Conservation (phyloP, 2,329 filamentous ascomycete species). For the Epichloe hybrida region DNA sequence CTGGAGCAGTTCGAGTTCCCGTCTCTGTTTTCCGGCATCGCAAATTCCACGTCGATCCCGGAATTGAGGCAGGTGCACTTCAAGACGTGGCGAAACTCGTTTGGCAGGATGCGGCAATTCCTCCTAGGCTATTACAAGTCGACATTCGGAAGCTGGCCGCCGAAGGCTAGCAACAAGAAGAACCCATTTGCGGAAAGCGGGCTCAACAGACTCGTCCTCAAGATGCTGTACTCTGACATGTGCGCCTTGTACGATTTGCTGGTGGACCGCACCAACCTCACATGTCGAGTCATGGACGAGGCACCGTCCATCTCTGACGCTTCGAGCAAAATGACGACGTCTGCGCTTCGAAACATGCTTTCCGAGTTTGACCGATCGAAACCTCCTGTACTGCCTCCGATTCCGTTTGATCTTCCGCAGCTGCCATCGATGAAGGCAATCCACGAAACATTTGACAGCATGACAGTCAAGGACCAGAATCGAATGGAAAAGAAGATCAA, state of each 20-base stretch:
- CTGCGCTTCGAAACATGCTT: slow-evolving; percentile 65
- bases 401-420: slow-evolving; percentile 79
- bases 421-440: slow-evolving; percentile 57
- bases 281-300: slow-evolving; percentile 64
- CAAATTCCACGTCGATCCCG: slow-evolving; percentile 63
- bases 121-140: slow-evolving; percentile 52
- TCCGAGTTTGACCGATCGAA: slow-evolving; percentile 81
- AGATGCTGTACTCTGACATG: slow-evolving; percentile 74
- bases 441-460: slow-evolving; percentile 47
- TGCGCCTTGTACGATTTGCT: slow-evolving; percentile 78
- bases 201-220: slow-evolving; percentile 70
- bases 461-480: slow-evolving; percentile 59
- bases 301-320: slow-evolving; percentile 41
- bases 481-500: slow-evolving; percentile 63
- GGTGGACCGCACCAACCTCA: slow-evolving; percentile 66
- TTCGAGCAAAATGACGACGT: slow-evolving; percentile 45
- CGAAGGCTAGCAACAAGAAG: slow-evolving; percentile 83
- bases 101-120: slow-evolving; percentile 61
- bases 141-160: slow-evolving; percentile 63
- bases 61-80: slow-evolving; percentile 72
- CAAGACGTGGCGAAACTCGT: slow-evolving; percentile 68
- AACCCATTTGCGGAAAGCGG: slow-evolving; percentile 78
- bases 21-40: slow-evolving; percentile 74
- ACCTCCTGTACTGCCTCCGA: slow-evolving; percentile 77
- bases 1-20: slow-evolving; percentile 88